Evolutionary conservation across 2,329 filamentous ascomycete species (phyloP).

Genomic region (Davidsoniella virescens): DNA sequence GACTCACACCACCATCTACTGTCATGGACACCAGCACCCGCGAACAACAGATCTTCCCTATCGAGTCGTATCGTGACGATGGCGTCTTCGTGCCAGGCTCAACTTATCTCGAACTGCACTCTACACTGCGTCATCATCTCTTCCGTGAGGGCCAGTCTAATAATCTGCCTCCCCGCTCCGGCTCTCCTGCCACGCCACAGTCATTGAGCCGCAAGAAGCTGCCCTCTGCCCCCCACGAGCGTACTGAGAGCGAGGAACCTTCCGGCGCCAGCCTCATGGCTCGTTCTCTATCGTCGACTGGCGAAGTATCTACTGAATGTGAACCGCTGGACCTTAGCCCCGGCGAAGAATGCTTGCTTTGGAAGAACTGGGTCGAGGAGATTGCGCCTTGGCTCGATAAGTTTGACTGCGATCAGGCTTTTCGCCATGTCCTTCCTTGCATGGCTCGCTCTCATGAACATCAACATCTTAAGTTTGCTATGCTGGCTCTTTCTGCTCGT

Average conservation of each 20-base stretch:
- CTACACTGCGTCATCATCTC: conserved; percentile 27
- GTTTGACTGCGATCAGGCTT: conserved; percentile 33
- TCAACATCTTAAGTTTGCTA: conserved; percentile 28
- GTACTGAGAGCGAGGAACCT: neutral
- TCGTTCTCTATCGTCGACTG: conserved; percentile 13
- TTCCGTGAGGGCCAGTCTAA: conserved; percentile 28
- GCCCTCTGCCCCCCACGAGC: conserved; percentile 1
- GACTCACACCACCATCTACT: conserved; percentile 13
- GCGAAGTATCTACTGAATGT: conserved; percentile 2
- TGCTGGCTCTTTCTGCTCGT: conserved; percentile 34
- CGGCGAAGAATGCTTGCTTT: conserved; percentile 22
- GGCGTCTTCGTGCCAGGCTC: conserved; percentile 32
- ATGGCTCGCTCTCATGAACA: conserved; percentile 26
- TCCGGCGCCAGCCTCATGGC: neutral
- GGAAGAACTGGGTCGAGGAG: conserved; percentile 27
- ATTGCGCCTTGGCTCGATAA: conserved; percentile 33
- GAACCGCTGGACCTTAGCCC: neutral
- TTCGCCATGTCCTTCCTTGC: conserved; percentile 30
- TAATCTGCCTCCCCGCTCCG: conserved; percentile 20
- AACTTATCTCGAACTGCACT: conserved; percentile 29
- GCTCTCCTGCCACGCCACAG: conserved; percentile 4
- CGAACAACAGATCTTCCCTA: conserved; percentile 19
- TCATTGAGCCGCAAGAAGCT: conserved; percentile 6
- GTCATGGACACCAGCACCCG: conserved; percentile 15
- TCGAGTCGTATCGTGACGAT: conserved; percentile 21